Base-by-base conservation (phyloP, 345 rosid genomes). In the Litchi chinensis region DNA sequence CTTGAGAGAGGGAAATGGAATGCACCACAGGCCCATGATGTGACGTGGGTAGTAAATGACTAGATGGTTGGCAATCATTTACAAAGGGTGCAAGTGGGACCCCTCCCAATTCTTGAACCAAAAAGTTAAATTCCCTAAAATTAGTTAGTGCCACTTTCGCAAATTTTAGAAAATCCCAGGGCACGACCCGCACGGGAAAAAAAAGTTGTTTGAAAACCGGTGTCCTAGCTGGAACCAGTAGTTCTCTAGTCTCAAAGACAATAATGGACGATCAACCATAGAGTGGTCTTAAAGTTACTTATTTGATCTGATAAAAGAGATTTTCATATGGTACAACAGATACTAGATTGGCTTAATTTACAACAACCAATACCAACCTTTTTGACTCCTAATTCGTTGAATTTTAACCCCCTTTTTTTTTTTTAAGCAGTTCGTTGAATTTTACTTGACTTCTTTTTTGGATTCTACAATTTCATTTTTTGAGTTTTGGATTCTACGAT, bases 241-340 rank as follows among this genome's bases (percentile, higher is more conserved):
- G 64, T 59, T 59, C 64, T 59, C 64, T 59, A 6, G 64, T 59
- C 22, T 59, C 63, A 57, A 59, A 59, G 70, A 41, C 21, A 41
- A 39, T 12, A n/a, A 68, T n/a, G 18, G 71, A 43, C n/a, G 52
- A 68, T 43, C 71, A 68, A 68, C 71, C 28, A 41, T 21, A 10
- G 71, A 68, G 71, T 43, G 71, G 28, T 68, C 54, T 41, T 68
- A n/a, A 68, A 68, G 71, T 41, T 19, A 65, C 22, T 65, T 43
- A 41, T 21, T 0, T 57, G 10, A 67, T 67, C 22, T 64, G 37
- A 64, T 64, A 0, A 64, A 9, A 24, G 2, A 24, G 10, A 64
- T 8, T 64, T 64, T 13, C 19, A 64, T 11, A 24, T 41, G 8
- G 44, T 68, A 68, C 71, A 68, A n/a, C 28, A 3, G 26, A 41